Base-by-base conservation (phyloP, 805 yeast genomes). In the Candida montana region DNA sequence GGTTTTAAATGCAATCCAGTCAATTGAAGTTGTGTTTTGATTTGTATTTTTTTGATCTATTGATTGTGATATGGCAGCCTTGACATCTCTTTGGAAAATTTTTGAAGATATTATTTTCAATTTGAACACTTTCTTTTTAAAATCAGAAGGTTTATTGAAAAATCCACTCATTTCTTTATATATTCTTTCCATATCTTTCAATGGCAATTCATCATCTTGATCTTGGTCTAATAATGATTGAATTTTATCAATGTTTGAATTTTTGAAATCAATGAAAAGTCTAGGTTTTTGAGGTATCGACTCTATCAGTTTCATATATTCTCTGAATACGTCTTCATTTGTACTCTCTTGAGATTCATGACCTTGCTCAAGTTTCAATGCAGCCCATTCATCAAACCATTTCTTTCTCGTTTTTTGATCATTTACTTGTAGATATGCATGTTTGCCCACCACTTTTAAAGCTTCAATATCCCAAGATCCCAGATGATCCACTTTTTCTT, bases 381-480 rank as follows among this genome's bases (percentile, higher is more conserved):
- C 45, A 42, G 68, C 56, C 83, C 84, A 78, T 21, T 59, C 52
- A 33, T 72, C 71, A 51, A 71, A 79, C 2, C 68, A 49, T 1
- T 53, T 61, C 37, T 59, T 62, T 28, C 80, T 57, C 8, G 52
- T 51, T 16, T 54, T 46, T 31, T 67, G 63, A 20, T 62, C 52
- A 7, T 60, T 59, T 16, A 74, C 43, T 2, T 45, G 40, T 19
- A 61, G 55, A 50, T 65, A 77, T 11, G 66, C 47, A 5, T 70
- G 67, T 45, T 77, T 77, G n/a, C 60, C 45, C 1, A 65, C 58
- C 1, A 78, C 47, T 37, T 62, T 63, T 11, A 54, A 49, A 10
- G 69, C 57, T 52, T 75, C 79, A 1, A 56, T 45, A 6, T 68
- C 69, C 82, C 81, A 79, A 0, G 71, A 50, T 2, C 70, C 61